Evolutionary conservation across 441 rosid species (phyloP).

Genomic region (Adansonia rubrostipa): DNA sequence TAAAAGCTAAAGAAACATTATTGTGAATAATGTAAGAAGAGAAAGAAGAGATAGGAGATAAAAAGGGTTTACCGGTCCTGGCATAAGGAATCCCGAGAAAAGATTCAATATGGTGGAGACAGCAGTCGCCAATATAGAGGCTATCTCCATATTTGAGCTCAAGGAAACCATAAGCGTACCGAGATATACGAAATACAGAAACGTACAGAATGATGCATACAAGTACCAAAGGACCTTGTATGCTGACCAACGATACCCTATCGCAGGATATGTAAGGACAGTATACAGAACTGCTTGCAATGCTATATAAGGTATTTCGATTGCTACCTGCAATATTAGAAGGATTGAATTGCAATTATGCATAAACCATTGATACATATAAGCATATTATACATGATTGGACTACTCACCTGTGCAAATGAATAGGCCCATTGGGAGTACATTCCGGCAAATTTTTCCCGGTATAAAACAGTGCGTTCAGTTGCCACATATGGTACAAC

Average conservation of each 20-base stretch:
- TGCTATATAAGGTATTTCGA: constrained; percentile 57
- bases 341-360: no score
- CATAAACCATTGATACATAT: background rate
- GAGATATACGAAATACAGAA: constrained; percentile 50
- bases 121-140: constrained; percentile 45
- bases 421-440: constrained; percentile 57
- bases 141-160: constrained; percentile 49
- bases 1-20: no score
- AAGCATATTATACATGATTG: background rate
- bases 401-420: constrained; percentile 45
- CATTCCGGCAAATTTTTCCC: constrained; percentile 70
- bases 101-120: constrained; percentile 50
- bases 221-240: constrained; percentile 56
- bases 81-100: constrained; percentile 64
- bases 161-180: constrained; percentile 65
- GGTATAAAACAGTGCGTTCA: constrained; percentile 59
- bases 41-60: background rate
- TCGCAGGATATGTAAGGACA: constrained; percentile 53
- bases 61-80: constrained; percentile 50
- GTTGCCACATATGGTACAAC: constrained; percentile 46
- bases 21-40: background rate
- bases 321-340: constrained; percentile 38
- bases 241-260: constrained; percentile 47
- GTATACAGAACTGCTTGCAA: constrained; percentile 45
- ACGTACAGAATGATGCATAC: constrained; percentile 49